phyloP scores from a whole-genome alignment of 2,329 filamentous ascomycete species.

The Nemania diffusa region DNA sequence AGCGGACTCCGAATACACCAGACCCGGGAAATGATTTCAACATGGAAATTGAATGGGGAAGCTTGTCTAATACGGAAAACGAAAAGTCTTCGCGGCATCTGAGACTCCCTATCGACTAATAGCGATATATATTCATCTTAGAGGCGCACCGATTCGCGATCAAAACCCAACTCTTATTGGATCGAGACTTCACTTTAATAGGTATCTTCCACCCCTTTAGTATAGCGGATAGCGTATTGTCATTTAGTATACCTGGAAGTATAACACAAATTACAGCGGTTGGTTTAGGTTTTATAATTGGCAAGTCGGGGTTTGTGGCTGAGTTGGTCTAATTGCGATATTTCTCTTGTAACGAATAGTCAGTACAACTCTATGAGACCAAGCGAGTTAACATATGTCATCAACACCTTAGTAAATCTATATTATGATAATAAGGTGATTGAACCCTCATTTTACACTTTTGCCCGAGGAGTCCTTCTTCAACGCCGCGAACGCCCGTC shows the following conservation, averaged over 20 bases:
- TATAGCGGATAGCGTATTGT: background rate
- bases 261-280: background rate
- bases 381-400: background rate
- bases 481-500: slow-evolving; percentile 19
- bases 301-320: background rate
- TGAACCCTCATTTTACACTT: background rate
- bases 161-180: background rate
- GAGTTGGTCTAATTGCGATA: background rate
- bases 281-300: background rate
- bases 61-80: no score
- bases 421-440: background rate
- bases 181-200: background rate
- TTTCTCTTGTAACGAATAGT: background rate
- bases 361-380: background rate
- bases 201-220: background rate
- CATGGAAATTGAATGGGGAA: no score
- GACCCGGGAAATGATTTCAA: no score
- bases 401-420: background rate
- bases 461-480: background rate
- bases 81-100: background rate
- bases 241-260: background rate
- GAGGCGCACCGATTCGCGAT: background rate
- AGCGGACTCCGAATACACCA: no score
- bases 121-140: background rate
- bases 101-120: no score